A percentile compares a stretch with the other conserved stretches of the same genome.
Conservation (phyloP, 1,284 basidiomycete genomes). For the Hemileia vastatrix region DNA sequence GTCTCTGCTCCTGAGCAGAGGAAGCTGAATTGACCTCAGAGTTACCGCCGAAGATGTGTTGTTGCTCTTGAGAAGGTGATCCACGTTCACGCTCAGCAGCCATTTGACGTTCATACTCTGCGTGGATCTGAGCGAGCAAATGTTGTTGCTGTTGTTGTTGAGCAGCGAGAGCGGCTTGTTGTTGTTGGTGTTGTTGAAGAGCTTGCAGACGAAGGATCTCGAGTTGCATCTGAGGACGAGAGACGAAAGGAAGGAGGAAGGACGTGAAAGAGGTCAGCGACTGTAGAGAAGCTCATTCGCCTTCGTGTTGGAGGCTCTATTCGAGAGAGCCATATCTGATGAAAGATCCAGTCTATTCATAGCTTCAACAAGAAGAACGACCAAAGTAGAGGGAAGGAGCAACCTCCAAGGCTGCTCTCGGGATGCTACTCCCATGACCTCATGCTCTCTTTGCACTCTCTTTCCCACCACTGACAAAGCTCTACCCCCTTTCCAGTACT, state of each 20-base stretch:
- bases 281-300: too few species aligned
- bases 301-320: too few species aligned
- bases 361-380: too few species aligned
- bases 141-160: slow-evolving; percentile 30
- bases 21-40: not conserved
- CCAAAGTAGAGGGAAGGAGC: too few species aligned
- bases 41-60: not conserved
- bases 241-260: not conserved
- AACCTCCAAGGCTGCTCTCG: too few species aligned
- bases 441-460: not conserved
- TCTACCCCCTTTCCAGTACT: not conserved
- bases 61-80: not conserved
- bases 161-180: slow-evolving; percentile 23
- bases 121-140: slow-evolving; percentile 34
- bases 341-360: not conserved
- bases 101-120: slow-evolving; percentile 26
- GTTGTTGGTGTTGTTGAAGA: slow-evolving; percentile 25
- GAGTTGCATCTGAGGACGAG: slow-evolving; percentile 20
- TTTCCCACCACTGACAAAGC: not conserved
- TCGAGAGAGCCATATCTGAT: not conserved
- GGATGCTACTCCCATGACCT: not conserved
- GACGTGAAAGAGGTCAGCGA: not conserved
- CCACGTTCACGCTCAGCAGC: not conserved
- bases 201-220: slow-evolving; percentile 33
- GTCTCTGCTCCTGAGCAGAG: not conserved